Evolutionary conservation across 805 yeast genomes (phyloP).

Genomic region (Ogataea sp.): DNA sequence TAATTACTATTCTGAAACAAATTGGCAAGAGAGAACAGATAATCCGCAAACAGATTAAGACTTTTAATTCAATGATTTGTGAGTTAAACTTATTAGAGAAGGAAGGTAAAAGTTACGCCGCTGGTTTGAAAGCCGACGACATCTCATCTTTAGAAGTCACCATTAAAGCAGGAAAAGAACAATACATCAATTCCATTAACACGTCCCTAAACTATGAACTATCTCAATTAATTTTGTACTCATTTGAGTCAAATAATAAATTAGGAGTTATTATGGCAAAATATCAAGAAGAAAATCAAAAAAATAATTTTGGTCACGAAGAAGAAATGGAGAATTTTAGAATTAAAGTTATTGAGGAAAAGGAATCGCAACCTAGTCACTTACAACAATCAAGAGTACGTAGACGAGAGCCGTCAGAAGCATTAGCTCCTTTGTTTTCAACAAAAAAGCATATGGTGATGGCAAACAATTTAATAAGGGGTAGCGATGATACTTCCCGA

Average conservation of each 20-base stretch:
- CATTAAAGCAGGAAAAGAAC: neutral
- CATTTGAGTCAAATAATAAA: neutral
- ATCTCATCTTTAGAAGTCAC: neutral
- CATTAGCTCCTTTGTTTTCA: no score
- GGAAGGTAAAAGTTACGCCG: neutral
- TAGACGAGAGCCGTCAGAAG: no score
- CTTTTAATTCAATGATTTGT: neutral
- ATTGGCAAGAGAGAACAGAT: neutral
- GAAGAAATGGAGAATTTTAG: no score
- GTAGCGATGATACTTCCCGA: no score
- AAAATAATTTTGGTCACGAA: no score
- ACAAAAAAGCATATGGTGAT: no score
- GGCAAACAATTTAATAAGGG: no score
- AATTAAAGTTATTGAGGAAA: no score
- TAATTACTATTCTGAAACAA: neutral
- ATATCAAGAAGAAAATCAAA: no score
- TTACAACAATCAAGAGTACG: no score
- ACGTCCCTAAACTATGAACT: neutral
- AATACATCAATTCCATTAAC: neutral
- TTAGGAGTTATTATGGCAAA: neutral
- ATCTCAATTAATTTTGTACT: neutral
- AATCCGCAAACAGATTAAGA: neutral
- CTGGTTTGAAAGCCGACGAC: neutral
- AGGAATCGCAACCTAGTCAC: no score
- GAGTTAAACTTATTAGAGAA: neutral